Percentiles rank a stretch among this genome's conserved stretches.
Conservation (phyloP, 2,329 filamentous ascomycete species). For the Metarhizium brunneum region DNA sequence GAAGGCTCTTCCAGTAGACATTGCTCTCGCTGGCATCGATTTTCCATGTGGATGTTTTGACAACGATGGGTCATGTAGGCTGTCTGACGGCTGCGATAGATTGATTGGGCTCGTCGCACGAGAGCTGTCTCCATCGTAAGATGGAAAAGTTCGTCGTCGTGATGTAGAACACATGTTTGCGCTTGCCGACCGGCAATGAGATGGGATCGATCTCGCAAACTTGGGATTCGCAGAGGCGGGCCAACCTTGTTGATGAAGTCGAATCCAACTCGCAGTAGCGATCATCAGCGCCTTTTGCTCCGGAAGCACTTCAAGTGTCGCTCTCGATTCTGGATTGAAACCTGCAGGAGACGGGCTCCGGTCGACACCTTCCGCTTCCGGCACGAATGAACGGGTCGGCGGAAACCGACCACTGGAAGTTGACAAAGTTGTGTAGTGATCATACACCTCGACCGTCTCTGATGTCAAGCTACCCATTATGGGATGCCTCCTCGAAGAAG, state of each 20-base stretch:
- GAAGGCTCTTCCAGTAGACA: slow-evolving; percentile 17
- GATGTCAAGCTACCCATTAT: slow-evolving; percentile 61
- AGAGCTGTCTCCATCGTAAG: slow-evolving; percentile 5
- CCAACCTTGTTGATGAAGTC: slow-evolving; percentile 26
- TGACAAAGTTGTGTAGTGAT: slow-evolving; percentile 53
- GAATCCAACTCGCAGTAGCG: slow-evolving; percentile 28
- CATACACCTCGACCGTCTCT: slow-evolving; percentile 57
- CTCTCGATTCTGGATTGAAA: slow-evolving; percentile 17
- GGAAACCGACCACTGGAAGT: slow-evolving; percentile 38
- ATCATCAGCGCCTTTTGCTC: slow-evolving; percentile 28
- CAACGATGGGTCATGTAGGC: not conserved
- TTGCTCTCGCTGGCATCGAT: slow-evolving; percentile 10
- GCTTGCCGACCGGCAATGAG: slow-evolving; percentile 15
- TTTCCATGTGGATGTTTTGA: not conserved
- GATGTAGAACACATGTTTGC: not conserved
- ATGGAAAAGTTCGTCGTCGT: slow-evolving; percentile 9
- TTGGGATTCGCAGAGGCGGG: slow-evolving; percentile 21
- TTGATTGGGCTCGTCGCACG: slow-evolving; percentile 3
- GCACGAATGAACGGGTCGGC: slow-evolving; percentile 28
- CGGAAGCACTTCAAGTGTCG: slow-evolving; percentile 20
- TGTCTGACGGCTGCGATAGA: not conserved
- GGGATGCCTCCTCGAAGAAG: slow-evolving; percentile 60
- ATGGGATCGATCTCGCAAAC: slow-evolving; percentile 13
- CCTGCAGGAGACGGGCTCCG: slow-evolving; percentile 12
- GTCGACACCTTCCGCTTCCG: slow-evolving; percentile 13